A percentile compares a stretch with the other conserved stretches of the same genome.
phyloP scores from a whole-genome alignment of 140 eudicot genomes.

The Ambrosia hybrid region DNA sequence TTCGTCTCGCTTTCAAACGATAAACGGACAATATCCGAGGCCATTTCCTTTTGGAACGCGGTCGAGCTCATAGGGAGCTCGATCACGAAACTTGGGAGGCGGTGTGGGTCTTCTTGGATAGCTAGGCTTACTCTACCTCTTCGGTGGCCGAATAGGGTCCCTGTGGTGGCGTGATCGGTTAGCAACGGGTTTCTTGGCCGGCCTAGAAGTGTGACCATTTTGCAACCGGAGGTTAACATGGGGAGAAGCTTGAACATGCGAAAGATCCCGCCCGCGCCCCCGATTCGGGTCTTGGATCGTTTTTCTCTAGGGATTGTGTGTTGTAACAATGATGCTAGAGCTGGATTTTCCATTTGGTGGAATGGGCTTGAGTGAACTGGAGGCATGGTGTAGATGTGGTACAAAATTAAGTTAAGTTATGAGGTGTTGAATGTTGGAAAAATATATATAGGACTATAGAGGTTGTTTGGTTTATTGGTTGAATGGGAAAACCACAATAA shows the following conservation, averaged over 20 bases:
- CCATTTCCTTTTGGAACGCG: constrained; percentile 43
- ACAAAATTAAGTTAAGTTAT: constrained; percentile 7
- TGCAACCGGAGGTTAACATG: constrained; percentile 46
- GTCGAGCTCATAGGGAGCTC: constrained; percentile 44
- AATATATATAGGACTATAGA: constrained; percentile 13
- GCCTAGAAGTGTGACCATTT: constrained; percentile 36
- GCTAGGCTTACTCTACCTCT: constrained; percentile 43
- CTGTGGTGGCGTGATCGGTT: constrained; percentile 39
- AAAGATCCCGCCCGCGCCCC: constrained; percentile 25
- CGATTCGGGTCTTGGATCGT: constrained; percentile 36
- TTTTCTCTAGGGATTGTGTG: constrained; percentile 42
- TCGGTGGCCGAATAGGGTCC: constrained; percentile 43
- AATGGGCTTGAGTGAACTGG: constrained; percentile 55
- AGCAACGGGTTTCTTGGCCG: constrained; percentile 27
- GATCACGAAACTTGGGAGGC: constrained; percentile 41
- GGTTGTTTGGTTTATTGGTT: not conserved
- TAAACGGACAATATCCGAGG: constrained; percentile 36
- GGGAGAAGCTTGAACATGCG: constrained; percentile 44
- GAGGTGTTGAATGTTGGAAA: not conserved
- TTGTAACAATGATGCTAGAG: constrained; percentile 47
- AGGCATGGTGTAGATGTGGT: constrained; percentile 41
- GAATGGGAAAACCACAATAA: too few relatives aligned
- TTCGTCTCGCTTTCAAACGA: constrained; percentile 48
- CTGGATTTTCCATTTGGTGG: constrained; percentile 57
- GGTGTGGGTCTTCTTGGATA: constrained; percentile 46